Conservation (phyloP, 139 green algal genomes). For the Pseudopediastrum boryanum region DNA sequence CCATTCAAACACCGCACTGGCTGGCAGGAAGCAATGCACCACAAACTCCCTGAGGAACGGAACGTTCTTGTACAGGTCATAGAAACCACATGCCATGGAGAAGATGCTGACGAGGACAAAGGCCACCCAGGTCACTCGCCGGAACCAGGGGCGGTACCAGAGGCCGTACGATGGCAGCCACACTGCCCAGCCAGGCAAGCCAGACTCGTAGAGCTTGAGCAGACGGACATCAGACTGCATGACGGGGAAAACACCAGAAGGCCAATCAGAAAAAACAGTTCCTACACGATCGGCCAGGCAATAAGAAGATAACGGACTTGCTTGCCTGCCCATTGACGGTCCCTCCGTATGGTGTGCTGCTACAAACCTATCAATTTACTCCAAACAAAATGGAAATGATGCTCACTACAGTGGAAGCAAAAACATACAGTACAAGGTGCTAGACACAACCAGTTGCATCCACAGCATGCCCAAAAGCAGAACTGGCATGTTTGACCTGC, state of each 20-base stretch:
- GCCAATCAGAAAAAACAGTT: no score
- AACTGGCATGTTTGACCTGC: no score
- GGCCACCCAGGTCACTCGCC: conserved; percentile 62
- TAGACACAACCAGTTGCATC: no score
- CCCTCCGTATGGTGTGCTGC: no score
- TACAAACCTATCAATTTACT: no score
- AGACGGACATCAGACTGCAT: conserved; percentile 64
- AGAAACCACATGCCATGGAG: conserved; percentile 76
- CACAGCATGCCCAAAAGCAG: no score
- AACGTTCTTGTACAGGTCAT: conserved; percentile 84
- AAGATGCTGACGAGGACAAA: conserved; percentile 80
- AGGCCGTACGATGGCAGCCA: conserved; percentile 71
- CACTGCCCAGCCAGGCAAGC: conserved; percentile 76
- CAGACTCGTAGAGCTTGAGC: conserved; percentile 81
- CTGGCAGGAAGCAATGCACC: conserved; percentile 51
- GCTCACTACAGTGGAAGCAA: no score
- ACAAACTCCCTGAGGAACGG: conserved; percentile 67
- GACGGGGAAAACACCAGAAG: not conserved
- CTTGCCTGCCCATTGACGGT: no score
- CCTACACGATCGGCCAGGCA: no score
- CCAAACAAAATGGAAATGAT: no score
- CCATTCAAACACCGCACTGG: conserved; percentile 71
- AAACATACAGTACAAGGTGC: no score
- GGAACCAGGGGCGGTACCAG: conserved; percentile 76
- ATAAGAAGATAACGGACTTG: no score